These are phyloP conservation scores for Spiraea crenata DNA, from an alignment of 331 rosid genomes.

Conservation along the genomic window DNA sequence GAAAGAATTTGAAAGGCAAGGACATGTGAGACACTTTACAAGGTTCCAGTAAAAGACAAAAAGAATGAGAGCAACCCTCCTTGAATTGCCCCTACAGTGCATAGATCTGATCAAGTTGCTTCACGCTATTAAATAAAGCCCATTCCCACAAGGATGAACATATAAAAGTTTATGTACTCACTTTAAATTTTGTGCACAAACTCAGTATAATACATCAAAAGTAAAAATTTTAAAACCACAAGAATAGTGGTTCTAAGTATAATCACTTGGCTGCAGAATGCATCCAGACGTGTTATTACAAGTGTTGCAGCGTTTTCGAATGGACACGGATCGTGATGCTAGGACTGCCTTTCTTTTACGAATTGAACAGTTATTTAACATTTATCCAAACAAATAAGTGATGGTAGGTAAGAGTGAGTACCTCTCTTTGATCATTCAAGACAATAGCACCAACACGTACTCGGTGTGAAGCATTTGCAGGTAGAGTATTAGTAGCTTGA, in stretches of 20 bases:
- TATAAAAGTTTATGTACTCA: no score
- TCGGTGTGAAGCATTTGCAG: constrained; percentile 75
- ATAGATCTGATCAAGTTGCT: constrained; percentile 6
- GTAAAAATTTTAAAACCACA: no score
- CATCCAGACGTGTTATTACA: no score
- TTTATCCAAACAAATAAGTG: constrained; percentile 4
- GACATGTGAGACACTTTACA: not conserved
- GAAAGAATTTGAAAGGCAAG: no score
- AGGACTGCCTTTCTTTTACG: no score
- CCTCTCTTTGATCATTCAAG: constrained; percentile 62
- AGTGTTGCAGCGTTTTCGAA: no score
- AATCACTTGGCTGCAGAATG: no score
- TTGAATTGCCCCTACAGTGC: not conserved
- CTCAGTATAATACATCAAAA: no score
- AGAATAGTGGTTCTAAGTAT: no score
- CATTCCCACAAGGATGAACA: not conserved
- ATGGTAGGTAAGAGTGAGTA: constrained; percentile 24
- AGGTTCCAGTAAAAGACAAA: not conserved
- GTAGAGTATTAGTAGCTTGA: constrained; percentile 50
- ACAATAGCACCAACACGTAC: constrained; percentile 59
- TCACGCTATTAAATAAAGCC: not conserved
- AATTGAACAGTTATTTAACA: not conserved
- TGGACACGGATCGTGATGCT: no score
- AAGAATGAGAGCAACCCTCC: constrained; percentile 3
- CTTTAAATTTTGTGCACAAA: no score